Evolutionary conservation across 495 filamentous ascomycete genomes (phyloP).

Genomic region (Neurospora terricola): DNA sequence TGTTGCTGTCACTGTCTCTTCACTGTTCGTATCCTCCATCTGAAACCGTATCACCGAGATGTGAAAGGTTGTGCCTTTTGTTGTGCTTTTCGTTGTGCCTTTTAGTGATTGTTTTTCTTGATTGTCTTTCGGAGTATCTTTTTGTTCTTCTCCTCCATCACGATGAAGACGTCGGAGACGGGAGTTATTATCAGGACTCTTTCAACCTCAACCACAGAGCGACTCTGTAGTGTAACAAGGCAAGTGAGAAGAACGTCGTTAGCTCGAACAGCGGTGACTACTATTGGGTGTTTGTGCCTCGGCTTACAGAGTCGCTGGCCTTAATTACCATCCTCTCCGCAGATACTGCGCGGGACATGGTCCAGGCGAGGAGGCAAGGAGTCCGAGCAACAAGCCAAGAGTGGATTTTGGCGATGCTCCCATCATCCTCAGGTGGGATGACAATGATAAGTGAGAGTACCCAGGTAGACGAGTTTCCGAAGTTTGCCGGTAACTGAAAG

Average conservation of each 20-base stretch:
- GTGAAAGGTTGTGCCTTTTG: background rate
- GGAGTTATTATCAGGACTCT: background rate
- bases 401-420: background rate
- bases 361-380: background rate
- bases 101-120: background rate
- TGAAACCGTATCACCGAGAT: background rate
- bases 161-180: background rate
- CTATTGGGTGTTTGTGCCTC: background rate
- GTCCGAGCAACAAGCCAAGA: background rate
- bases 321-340: background rate
- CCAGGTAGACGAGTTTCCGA: background rate
- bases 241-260: background rate
- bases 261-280: background rate
- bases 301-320: background rate
- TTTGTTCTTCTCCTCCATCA: background rate
- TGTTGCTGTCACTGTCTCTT: background rate
- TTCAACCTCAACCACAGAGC: background rate
- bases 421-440: background rate
- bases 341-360: background rate
- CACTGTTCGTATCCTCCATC: background rate
- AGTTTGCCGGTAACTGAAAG: background rate
- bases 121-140: background rate
- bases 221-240: background rate
- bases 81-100: background rate
- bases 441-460: background rate